Evolutionary conservation across 2,329 filamentous ascomycete genomes (phyloP).

Genomic region (Fusarium armeniacum): DNA sequence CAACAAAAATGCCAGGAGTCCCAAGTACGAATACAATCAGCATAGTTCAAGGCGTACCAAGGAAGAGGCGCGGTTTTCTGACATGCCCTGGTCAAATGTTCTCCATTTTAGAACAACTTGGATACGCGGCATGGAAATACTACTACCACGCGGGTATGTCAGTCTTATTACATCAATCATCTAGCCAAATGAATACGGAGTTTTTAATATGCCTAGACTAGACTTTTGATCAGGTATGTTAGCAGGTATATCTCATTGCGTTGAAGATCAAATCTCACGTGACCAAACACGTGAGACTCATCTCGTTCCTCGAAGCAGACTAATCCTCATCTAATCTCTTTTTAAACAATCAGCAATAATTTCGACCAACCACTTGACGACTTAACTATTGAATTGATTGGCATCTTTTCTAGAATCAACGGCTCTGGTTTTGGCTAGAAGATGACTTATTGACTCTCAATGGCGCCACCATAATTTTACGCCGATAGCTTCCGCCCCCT

Average conservation of each 20-base stretch:
- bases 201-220: too few species aligned
- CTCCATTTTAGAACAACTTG: constrained; percentile 25
- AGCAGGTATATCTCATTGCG: background rate
- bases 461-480: constrained; percentile 25
- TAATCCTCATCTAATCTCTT: constrained; percentile 10
- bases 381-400: background rate
- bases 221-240: too few species aligned
- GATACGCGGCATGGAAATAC: constrained; percentile 21
- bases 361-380: constrained; percentile 6
- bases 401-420: constrained; percentile 6
- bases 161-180: too few species aligned
- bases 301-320: too few species aligned
- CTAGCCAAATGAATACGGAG: background rate
- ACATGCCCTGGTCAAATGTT: constrained; percentile 26
- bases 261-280: constrained; percentile 3
- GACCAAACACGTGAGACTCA: constrained; percentile 13
- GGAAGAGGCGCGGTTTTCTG: constrained; percentile 22
- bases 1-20: constrained; percentile 1
- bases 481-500: constrained; percentile 27
- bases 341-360: background rate
- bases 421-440: constrained; percentile 28
- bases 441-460: constrained; percentile 1
- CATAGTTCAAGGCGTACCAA: constrained; percentile 33
- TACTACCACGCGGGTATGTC: background rate
- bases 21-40: constrained; percentile 7